Conservation (phyloP, 1,284 basidiomycete genomes). For the Sphagnurus paluster region DNA sequence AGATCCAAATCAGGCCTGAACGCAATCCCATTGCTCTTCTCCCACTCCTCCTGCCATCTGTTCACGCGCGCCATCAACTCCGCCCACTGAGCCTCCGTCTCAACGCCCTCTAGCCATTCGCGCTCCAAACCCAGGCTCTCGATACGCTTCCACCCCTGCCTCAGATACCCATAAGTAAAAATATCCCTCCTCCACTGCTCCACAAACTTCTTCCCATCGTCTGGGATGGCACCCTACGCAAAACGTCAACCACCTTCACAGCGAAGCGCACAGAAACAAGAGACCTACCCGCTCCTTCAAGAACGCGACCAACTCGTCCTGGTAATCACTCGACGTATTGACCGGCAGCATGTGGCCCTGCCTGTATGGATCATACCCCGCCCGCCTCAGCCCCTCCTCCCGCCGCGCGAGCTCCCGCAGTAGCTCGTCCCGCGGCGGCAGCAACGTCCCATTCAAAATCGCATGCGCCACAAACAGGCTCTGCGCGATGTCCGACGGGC, state of each 20-base stretch:
- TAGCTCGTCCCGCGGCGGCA: constrained; percentile 41
- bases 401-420: constrained; percentile 39
- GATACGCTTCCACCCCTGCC: constrained; percentile 46
- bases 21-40: constrained; percentile 25
- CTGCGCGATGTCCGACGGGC: constrained; percentile 52
- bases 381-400: constrained; percentile 37
- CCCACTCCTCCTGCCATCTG: constrained; percentile 47
- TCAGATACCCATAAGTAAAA: constrained; percentile 34
- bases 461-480: constrained; percentile 45
- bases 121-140: constrained; percentile 40
- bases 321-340: constrained; percentile 44
- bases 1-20: constrained; percentile 11
- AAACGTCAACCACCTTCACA: background rate
- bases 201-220: constrained; percentile 45
- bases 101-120: constrained; percentile 40
- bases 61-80: constrained; percentile 46
- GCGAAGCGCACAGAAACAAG: background rate
- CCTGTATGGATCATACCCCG: constrained; percentile 49
- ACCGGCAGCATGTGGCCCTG: constrained; percentile 48
- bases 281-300: constrained; percentile 38
- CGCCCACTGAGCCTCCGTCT: constrained; percentile 35
- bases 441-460: constrained; percentile 41
- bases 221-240: constrained; percentile 36
- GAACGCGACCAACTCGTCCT: constrained; percentile 45
- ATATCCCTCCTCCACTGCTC: constrained; percentile 48